Conservation (phyloP, 2,329 filamentous ascomycete species). For the Phialophora tarda region DNA sequence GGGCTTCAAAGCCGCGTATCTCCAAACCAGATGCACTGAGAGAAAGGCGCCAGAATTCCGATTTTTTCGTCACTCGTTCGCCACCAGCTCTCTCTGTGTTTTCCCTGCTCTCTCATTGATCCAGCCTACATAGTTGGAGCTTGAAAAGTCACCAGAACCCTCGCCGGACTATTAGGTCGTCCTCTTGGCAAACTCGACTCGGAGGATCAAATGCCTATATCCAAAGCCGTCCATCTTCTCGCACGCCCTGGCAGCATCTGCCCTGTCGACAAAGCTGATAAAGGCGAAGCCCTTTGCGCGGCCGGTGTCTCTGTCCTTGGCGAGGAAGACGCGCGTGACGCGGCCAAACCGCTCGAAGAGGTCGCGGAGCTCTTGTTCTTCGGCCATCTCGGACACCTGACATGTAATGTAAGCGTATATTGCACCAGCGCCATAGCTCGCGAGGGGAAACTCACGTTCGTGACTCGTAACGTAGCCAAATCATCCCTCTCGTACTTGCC, state of each 20-base stretch:
- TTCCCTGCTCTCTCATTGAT: not conserved
- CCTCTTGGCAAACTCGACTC: slow-evolving; percentile 60
- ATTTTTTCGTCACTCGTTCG: not conserved
- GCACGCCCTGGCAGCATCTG: slow-evolving; percentile 89
- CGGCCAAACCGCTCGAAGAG: slow-evolving; percentile 98
- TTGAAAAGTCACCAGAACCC: not conserved
- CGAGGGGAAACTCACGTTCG: slow-evolving; percentile 72
- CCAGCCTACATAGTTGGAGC: not conserved
- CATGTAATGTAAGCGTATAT: slow-evolving; percentile 38
- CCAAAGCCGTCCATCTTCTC: slow-evolving; percentile 94
- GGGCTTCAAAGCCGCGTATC: not conserved
- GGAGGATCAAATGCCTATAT: slow-evolving; percentile 59
- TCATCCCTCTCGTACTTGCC: slow-evolving; percentile 98
- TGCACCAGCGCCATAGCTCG: slow-evolving; percentile 22
- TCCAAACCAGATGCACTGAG: not conserved
- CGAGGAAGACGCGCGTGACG: slow-evolving; percentile 95
- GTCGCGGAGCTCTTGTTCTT: slow-evolving; percentile 92
- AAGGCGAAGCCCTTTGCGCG: slow-evolving; percentile 98
- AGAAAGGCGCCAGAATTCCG: not conserved
- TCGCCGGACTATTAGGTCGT: slow-evolving; percentile 22
- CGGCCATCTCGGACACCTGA: slow-evolving; percentile 93
- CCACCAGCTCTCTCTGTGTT: not conserved
- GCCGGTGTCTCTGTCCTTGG: slow-evolving; percentile 95
- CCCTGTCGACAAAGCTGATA: slow-evolving; percentile 91
- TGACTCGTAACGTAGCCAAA: slow-evolving; percentile 92